Percentiles rank a stretch among this genome's conserved stretches.
Conservation (phyloP, 2,329 filamentous ascomycete genomes). For the Elsinoe batatas region DNA sequence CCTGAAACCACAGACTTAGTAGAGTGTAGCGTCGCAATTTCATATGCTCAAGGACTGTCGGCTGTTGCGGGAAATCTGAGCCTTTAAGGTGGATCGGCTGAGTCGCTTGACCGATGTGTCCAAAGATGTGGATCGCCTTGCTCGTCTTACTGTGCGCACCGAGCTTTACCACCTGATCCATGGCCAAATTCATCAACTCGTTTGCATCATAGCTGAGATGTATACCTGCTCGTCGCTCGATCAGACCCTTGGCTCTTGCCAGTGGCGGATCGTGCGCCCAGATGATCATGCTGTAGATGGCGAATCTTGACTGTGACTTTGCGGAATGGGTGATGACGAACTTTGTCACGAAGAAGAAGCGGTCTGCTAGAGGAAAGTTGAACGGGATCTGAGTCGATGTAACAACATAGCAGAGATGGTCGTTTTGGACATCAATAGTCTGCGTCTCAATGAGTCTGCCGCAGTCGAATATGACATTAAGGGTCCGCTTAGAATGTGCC, state of each 20-base stretch:
- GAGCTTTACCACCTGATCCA: conserved; percentile 66
- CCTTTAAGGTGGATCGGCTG: conserved; percentile 42
- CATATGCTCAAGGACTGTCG: conserved; percentile 4
- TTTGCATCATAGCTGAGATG: conserved; percentile 64
- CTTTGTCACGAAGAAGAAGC: conserved; percentile 77
- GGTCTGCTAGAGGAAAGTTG: conserved; percentile 73
- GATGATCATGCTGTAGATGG: conserved; percentile 77
- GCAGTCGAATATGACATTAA: conserved; percentile 38
- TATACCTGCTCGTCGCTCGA: conserved; percentile 58
- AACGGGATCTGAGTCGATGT: conserved; percentile 58
- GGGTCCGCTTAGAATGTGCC: conserved; percentile 47
- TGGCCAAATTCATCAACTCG: conserved; percentile 64
- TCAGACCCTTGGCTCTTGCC: conserved; percentile 39
- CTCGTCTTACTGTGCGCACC: conserved; percentile 65
- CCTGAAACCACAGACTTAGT: conserved; percentile 22
- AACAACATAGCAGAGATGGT: conserved; percentile 55
- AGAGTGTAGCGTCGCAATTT: conserved; percentile 17
- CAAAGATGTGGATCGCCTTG: conserved; percentile 70
- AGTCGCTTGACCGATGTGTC: conserved; percentile 59
- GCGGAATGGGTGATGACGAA: conserved; percentile 88
- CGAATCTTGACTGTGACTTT: conserved; percentile 85
- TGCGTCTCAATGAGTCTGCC: conserved; percentile 64
- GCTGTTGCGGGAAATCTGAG: conserved; percentile 13
- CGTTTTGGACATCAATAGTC: conserved; percentile 59
- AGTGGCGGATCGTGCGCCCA: conserved; percentile 56